Base-by-base conservation (phyloP, 2,329 filamentous ascomycete species). In the Emmonsiellopsis sp. region DNA sequence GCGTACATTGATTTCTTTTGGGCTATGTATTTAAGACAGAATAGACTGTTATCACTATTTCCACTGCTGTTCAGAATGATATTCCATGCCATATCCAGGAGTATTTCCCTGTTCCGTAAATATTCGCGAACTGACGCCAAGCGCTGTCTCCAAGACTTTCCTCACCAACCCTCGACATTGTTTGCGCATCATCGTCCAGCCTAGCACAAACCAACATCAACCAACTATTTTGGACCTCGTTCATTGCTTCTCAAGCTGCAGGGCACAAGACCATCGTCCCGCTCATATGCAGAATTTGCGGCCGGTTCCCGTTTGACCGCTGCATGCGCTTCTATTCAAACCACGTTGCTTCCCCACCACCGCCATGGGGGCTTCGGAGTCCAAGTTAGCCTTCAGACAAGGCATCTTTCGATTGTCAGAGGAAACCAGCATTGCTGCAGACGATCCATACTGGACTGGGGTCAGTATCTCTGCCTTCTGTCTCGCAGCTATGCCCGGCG, bases 321-420 rank as follows among this genome's bases (percentile, higher is more conserved):
- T 49, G 16, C 51, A 53, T 53, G 43, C 30, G 15, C 13, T 46
- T 37, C 20, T 35, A 37, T 35, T n/a, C 42, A 10, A n/a, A 16
- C 32, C 41, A n/a, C 43, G 20, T 48, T 32, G 31, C 40, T 51
- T 49, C 52, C 45, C 47, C 60, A 57, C 60, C 57, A 61, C 64
- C 61, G 67, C 65, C 54, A 98, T 98, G 93, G 93, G 93, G 73
- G 92, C 92, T 68, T 96, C 92, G 74, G 92, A 97, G 76, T 97
- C 92, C 65, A 97, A 97, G 80, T 84, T 97, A 68, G 89, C 92
- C 68, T 97, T 98, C 81, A 97, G 96, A 75, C 89, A 95, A 74
- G 92, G 91, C 73, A 95, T 97, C 76, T 96, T 97, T 77, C 84
- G 87, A 67, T 83, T 98, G 55, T 93, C 90, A n/a, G 90, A 95